Base-by-base conservation (phyloP, 805 yeast genomes). In the Candida manassasensis region DNA sequence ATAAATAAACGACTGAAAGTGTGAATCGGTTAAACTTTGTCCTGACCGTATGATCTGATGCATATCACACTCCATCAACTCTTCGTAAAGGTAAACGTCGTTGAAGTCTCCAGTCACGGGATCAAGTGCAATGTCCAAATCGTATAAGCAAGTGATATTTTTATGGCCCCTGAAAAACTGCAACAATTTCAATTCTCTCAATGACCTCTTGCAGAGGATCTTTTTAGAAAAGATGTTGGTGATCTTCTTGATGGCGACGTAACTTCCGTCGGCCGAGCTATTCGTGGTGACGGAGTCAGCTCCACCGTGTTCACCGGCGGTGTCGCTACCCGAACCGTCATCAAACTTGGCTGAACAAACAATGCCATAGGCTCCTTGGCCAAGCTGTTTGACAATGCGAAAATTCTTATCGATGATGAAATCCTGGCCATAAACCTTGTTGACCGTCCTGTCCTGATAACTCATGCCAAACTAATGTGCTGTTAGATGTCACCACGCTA, bases 41-140 rank as follows among this genome's bases (percentile, higher is more conserved):
- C 89, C 90, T 8, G 96, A 84, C 47, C 95, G 75, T 43, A 93
- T 90, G 51, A 93, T 93, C 59, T 90, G 97, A 61, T 90, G 96
- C 87, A 93, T 82, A 59, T 93, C 98, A 61, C 97, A 90, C 59
- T 90, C 97, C 97, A 93, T 93, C 49, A 90, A 69, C 61, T 90
- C 98, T 59, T 93, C 98, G 53, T 93, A 93, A 6, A 93, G 69
- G 48, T 93, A 93, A 9, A 93, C 73, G 51, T 94, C 98, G 59
- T 89, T 88, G 67, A 90, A 90, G 35, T 77, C 75, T 3, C 80
- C 80, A 12, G 70, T 63, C 39, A 55, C 36, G 2, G 73, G 63
- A 45, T 79, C 74, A 16, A 89, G 86, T 25, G 89, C 87, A 34
- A 93, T 84, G 62, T 93, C 98, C 60, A 90, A 72, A 59, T 93